phyloP scores from a whole-genome alignment of 2,329 filamentous ascomycete genomes.

The Fusarium sp. region DNA sequence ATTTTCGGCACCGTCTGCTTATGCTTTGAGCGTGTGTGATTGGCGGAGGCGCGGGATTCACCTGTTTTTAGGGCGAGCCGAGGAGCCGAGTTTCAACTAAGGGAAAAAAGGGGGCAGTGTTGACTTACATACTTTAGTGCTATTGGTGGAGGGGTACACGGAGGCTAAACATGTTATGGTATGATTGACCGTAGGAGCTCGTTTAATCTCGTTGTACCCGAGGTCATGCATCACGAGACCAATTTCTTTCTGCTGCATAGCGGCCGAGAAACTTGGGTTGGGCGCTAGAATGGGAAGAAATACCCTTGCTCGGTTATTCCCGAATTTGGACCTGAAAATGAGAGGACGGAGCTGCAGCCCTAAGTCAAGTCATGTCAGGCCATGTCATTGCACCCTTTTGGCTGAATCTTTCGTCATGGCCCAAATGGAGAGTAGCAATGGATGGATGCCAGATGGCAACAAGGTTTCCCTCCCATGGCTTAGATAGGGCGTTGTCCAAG shows the following conservation, averaged over 20 bases:
- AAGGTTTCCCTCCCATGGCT: background rate
- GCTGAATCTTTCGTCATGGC: background rate
- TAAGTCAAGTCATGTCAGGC: background rate
- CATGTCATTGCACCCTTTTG: background rate
- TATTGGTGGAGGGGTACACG: background rate
- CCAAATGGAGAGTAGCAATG: background rate
- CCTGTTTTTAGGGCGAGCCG: background rate
- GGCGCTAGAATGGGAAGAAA: background rate
- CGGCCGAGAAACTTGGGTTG: background rate
- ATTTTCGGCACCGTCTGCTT: conserved; percentile 18
- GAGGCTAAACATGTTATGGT: background rate
- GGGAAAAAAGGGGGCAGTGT: background rate
- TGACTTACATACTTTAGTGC: background rate
- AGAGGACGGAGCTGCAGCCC: background rate
- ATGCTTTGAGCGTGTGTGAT: background rate
- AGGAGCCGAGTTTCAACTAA: background rate
- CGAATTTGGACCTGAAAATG: background rate
- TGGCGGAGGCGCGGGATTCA: background rate
- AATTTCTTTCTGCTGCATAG: background rate
- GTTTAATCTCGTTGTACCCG: background rate
- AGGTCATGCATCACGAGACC: background rate
- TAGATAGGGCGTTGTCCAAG: background rate
- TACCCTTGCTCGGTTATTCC: conserved; percentile 10
- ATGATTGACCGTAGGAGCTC: background rate
- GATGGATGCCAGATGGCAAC: background rate